Base-by-base conservation (phyloP, 164 flowering plant species). In the Aristolochia contorta region DNA sequence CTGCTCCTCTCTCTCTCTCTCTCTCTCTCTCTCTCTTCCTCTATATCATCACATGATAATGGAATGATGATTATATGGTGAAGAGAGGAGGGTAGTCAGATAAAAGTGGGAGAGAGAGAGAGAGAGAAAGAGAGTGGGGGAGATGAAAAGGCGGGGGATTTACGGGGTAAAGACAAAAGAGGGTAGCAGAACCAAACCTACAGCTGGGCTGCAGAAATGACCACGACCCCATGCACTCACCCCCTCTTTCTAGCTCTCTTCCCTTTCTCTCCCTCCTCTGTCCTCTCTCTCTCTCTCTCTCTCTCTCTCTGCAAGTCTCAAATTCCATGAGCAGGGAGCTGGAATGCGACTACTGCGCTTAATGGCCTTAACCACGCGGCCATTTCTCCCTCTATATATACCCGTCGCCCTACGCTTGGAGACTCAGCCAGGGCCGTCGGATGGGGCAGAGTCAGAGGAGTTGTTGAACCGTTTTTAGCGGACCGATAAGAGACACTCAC, bases 401-500 rank as follows among this genome's bases (percentile, higher is more conserved):
- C 22, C n/a, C 22, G 22, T 3, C 19, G 53, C 53, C n/a, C 6
- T 18, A 49, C 19, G 22, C n/a, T 37, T 37, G 53, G 22, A 16
- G 53, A 16, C 1, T 2, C 53, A 49, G 22, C 22, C n/a, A 2
- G 53, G n/a, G 22, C 53, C 53, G n/a, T 49, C 25, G 30, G 30
- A 54, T 22, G 8, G 3, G 22, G 56, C 24, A 45, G 43, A 30
- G 82, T 80, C 87, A 82, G 86, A 75, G 76, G 84, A 75, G 82
- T 80, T 55, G 84, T 80, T 82, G 84, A 72, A 77, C 73, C 67
- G 69, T 74, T 74, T 71, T 27, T 4, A 71, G 75, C 74, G 58
- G 76, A 79, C 79, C 79, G 54, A 73, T 73, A 72, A 62, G 30
- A 27, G n/a, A 27, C 30, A 27, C 30, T 5, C 30, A 27, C 30